These are phyloP conservation scores for Xanthoconium separans DNA, from an alignment of 1,284 basidiomycete genomes.

Conservation along the genomic window DNA sequence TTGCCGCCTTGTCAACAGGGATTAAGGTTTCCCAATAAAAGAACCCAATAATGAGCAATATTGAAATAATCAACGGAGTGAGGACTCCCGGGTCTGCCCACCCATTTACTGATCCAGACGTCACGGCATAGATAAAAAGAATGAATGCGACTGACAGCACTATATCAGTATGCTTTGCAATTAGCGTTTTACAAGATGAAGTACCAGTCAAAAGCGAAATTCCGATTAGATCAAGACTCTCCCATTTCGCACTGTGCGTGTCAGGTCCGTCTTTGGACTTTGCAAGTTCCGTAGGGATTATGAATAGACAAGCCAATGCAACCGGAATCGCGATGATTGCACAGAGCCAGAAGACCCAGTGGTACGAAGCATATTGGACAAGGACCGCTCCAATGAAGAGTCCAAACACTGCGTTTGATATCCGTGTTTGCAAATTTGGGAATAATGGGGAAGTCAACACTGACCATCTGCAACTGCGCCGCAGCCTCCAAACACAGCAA, in stretches of 20 bases:
- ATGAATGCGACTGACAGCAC: slow-evolving; percentile 29
- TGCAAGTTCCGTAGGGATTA: slow-evolving; percentile 22
- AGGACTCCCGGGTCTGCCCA: slow-evolving; percentile 38
- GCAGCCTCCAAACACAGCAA: slow-evolving; percentile 45
- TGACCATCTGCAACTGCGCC: slow-evolving; percentile 46
- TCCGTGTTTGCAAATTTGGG: neutral
- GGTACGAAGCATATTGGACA: slow-evolving; percentile 40
- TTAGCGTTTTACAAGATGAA: neutral
- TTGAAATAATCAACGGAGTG: slow-evolving; percentile 36
- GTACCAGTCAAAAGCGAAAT: slow-evolving; percentile 34
- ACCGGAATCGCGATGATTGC: slow-evolving; percentile 39
- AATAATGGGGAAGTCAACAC: slow-evolving; percentile 4
- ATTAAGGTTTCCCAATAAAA: slow-evolving; percentile 40
- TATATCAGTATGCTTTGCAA: slow-evolving; percentile 5
- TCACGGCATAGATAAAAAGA: slow-evolving; percentile 43
- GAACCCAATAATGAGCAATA: slow-evolving; percentile 36
- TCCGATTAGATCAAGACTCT: slow-evolving; percentile 33
- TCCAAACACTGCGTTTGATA: slow-evolving; percentile 31
- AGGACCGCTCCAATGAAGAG: slow-evolving; percentile 36
- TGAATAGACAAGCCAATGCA: slow-evolving; percentile 33
- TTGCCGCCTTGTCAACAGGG: slow-evolving; percentile 33
- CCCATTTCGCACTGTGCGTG: slow-evolving; percentile 15
- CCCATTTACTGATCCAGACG: slow-evolving; percentile 36
- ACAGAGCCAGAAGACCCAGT: slow-evolving; percentile 48
- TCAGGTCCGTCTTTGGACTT: neutral